phyloP scores from a whole-genome alignment of 176 grass and related monocot genomes.

The Typha latifolia region DNA sequence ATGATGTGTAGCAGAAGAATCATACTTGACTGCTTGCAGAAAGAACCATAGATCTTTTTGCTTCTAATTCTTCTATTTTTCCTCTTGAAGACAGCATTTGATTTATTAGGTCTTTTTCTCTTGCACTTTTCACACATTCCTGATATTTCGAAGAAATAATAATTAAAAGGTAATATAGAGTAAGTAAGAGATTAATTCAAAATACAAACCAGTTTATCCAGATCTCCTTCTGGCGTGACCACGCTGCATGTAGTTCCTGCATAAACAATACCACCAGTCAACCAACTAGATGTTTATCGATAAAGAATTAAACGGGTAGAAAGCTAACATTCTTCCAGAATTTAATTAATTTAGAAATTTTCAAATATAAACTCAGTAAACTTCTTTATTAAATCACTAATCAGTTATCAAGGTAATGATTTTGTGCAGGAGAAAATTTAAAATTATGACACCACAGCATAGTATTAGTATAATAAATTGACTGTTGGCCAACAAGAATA shows the following conservation, averaged over 20 bases:
- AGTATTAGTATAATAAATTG: no score
- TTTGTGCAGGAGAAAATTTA: no score
- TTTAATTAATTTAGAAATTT: no score
- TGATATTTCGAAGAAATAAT: constrained; percentile 20
- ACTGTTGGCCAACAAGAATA: background rate
- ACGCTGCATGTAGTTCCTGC: constrained; percentile 25
- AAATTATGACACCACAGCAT: no score
- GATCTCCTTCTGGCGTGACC: constrained; percentile 3
- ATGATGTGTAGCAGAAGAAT: background rate
- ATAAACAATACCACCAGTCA: background rate
- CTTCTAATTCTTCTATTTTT: constrained; percentile 52
- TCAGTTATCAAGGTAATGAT: no score
- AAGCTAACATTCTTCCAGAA: no score
- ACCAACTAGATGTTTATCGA: background rate
- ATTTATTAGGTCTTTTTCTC: constrained; percentile 21
- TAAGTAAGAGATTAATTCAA: background rate
- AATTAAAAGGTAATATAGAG: constrained; percentile 8
- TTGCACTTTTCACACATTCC: constrained; percentile 30
- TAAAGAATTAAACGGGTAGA: background rate
- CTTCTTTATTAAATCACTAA: no score
- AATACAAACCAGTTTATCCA: constrained; percentile 29
- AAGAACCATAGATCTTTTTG: constrained; percentile 35
- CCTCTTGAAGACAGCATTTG: constrained; percentile 36
- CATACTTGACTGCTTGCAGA: constrained; percentile 48
- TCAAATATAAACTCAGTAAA: no score